phyloP scores from a whole-genome alignment of 208 protist species.

The Crithidia thermophila region DNA sequence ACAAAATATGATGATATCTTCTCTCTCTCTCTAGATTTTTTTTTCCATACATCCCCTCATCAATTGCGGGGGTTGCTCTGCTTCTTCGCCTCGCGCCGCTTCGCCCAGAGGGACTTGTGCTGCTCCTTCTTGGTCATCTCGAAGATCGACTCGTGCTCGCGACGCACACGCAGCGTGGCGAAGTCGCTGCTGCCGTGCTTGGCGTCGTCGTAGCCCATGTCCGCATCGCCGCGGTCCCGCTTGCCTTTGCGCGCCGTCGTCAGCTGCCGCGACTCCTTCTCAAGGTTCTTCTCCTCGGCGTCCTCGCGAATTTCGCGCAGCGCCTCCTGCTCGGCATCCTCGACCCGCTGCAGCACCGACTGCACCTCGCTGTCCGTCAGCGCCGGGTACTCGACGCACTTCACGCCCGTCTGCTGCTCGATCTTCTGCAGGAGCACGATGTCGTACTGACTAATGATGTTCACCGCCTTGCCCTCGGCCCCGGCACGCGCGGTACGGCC shows the following conservation, averaged over 20 bases:
- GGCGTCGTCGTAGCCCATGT: slow-evolving; percentile 88
- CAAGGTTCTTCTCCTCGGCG: slow-evolving; percentile 75
- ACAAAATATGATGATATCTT: too few species aligned
- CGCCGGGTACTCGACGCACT: slow-evolving; percentile 88
- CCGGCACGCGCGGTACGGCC: slow-evolving; percentile 97
- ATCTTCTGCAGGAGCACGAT: slow-evolving; percentile 98
- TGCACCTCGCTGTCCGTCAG: slow-evolving; percentile 78
- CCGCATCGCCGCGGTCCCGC: slow-evolving; percentile 70
- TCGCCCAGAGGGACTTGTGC: slow-evolving; percentile 85
- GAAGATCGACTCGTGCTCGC: slow-evolving; percentile 88
- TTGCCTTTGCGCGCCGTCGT: slow-evolving; percentile 79
- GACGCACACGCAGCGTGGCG: slow-evolving; percentile 82
- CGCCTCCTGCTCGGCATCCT: slow-evolving; percentile 92
- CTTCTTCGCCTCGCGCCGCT: slow-evolving; percentile 76
- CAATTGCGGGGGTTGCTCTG: slow-evolving; percentile 30
- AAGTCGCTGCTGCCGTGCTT: slow-evolving; percentile 86
- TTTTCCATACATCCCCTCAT: too few species aligned
- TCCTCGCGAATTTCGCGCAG: slow-evolving; percentile 89
- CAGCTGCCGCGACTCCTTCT: slow-evolving; percentile 71
- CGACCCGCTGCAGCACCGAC: slow-evolving; percentile 84
- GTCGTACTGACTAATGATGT: slow-evolving; percentile 97
- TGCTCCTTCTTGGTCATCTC: slow-evolving; percentile 91
- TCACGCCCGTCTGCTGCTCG: slow-evolving; percentile 95
- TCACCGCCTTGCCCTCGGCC: slow-evolving; percentile 92
- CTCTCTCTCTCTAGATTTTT: not conserved